Conservation (phyloP, 306 rosid species). For the Cicer cuneatum region DNA sequence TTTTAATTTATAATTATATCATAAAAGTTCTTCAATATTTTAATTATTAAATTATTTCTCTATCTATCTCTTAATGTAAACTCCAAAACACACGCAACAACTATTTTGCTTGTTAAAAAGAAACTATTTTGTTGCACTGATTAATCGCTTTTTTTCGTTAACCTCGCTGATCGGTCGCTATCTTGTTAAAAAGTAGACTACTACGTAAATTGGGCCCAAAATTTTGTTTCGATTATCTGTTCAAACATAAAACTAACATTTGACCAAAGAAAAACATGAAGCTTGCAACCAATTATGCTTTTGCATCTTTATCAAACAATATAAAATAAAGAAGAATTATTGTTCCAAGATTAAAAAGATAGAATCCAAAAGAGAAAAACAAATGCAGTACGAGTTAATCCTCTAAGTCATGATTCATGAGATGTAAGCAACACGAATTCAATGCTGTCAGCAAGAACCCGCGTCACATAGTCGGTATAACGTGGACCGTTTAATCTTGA, state of each 20-base stretch:
- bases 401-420: slow-evolving; percentile 23
- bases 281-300: background rate
- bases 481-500: too few relatives aligned
- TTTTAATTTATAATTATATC: too few relatives aligned
- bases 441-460: too few relatives aligned
- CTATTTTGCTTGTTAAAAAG: too few relatives aligned
- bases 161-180: too few relatives aligned
- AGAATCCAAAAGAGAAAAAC: background rate
- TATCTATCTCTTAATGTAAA: too few relatives aligned
- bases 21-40: too few relatives aligned
- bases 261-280: background rate
- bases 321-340: background rate
- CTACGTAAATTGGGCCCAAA: background rate
- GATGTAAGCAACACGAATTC: background rate
- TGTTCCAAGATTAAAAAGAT: background rate
- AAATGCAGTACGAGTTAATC: background rate
- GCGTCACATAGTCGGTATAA: too few relatives aligned
- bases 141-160: too few relatives aligned
- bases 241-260: slow-evolving; percentile 14
- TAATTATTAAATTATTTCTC: too few relatives aligned
- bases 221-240: background rate
- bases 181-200: background rate
- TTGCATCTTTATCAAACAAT: slow-evolving; percentile 15
- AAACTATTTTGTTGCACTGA: too few relatives aligned
- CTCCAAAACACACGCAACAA: too few relatives aligned